Evolutionary conservation across 305 asterid species (phyloP).

Genomic region (Solanum chacoense): DNA sequence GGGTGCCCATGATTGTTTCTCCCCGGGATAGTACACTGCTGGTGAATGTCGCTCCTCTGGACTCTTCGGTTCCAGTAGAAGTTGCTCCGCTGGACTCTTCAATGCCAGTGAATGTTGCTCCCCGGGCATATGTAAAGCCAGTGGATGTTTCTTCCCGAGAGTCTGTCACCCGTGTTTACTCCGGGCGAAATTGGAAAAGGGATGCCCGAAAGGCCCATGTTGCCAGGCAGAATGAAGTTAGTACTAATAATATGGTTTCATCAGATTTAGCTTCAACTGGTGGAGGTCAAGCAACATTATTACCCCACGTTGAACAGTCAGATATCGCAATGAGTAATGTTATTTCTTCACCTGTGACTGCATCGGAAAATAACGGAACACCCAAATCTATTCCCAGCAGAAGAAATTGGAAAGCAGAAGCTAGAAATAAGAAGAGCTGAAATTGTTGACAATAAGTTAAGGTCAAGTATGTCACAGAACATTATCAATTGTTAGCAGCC

Average conservation of each 20-base stretch:
- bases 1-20: slow-evolving; percentile 17
- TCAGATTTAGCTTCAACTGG: slow-evolving; percentile 5
- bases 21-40: slow-evolving; percentile 22
- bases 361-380: slow-evolving; percentile 15
- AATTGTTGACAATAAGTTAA: slow-evolving; percentile 2
- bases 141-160: slow-evolving; percentile 22
- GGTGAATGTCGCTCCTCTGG: slow-evolving; percentile 18
- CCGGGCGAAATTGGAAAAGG: slow-evolving; percentile 71
- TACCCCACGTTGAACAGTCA: slow-evolving; percentile 10
- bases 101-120: slow-evolving; percentile 13
- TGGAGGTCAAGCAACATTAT: slow-evolving; percentile 13
- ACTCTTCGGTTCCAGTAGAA: not conserved
- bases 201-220: slow-evolving; percentile 73
- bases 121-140: slow-evolving; percentile 25
- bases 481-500: not conserved
- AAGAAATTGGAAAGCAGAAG: slow-evolving; percentile 89
- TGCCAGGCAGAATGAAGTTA: slow-evolving; percentile 24
- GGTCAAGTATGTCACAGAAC: not conserved
- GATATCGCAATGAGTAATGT: slow-evolving; percentile 3
- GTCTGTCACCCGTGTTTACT: slow-evolving; percentile 40
- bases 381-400: slow-evolving; percentile 27
- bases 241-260: not conserved
- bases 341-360: slow-evolving; percentile 7
- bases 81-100: not conserved
- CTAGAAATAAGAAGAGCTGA: slow-evolving; percentile 58